Percentiles rank a stretch among this genome's conserved stretches.
These are phyloP conservation scores for Veloboletus limbatus DNA, from an alignment of 1,284 basidiomycete genomes.

Conservation along the genomic window DNA sequence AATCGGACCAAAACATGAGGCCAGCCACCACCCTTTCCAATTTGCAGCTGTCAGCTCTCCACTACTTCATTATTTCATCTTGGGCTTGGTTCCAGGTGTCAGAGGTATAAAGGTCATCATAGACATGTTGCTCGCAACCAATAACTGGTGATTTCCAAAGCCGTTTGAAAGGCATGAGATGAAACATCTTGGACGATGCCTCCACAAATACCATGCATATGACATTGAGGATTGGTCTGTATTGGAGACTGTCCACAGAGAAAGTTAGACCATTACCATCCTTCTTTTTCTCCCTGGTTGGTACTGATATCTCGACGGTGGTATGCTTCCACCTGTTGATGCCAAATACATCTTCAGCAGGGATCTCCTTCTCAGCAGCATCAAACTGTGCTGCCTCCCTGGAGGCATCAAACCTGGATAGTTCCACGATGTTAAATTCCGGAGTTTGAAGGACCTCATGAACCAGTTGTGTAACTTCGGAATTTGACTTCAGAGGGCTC, in stretches of 20 bases:
- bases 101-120: background rate
- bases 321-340: slow-evolving; percentile 3
- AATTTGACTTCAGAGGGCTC: background rate
- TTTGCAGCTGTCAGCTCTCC: background rate
- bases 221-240: background rate
- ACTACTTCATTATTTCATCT: background rate
- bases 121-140: background rate
- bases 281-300: background rate
- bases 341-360: background rate
- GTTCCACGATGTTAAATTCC: background rate
- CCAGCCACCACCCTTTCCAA: background rate
- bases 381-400: background rate
- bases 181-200: background rate
- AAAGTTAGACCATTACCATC: background rate
- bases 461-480: slow-evolving; percentile 2
- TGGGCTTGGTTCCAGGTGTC: background rate
- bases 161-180: background rate
- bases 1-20: background rate
- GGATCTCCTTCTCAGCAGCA: too few species aligned
- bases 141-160: background rate
- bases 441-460: slow-evolving; percentile 1
- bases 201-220: background rate
- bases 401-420: background rate
- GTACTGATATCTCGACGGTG: too few species aligned
- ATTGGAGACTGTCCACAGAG: background rate